Conservation (phyloP, 495 filamentous ascomycete genomes). For the Articulospora tetracladia region DNA sequence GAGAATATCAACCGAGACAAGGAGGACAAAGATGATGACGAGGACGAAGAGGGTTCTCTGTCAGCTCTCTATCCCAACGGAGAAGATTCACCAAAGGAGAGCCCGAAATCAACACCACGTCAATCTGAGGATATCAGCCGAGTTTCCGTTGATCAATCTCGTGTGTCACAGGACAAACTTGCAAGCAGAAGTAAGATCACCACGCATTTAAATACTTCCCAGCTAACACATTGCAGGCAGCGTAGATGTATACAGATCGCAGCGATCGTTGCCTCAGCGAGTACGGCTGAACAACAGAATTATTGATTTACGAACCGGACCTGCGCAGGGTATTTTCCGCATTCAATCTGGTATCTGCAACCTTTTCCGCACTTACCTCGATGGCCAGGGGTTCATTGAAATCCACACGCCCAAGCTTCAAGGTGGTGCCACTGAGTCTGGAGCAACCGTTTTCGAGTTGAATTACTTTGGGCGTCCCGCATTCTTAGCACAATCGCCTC, state of each 20-base stretch:
- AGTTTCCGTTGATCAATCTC: background rate
- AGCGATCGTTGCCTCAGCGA: constrained; percentile 22
- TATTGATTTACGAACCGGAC: constrained; percentile 78
- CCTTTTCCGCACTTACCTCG: constrained; percentile 75
- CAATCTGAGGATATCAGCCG: constrained; percentile 7
- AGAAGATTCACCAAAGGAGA: background rate
- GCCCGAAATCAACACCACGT: background rate
- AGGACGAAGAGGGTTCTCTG: constrained; percentile 9
- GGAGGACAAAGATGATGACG: constrained; percentile 21
- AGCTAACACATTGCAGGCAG: constrained; percentile 16
- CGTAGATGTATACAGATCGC: constrained; percentile 15
- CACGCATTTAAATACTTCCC: background rate
- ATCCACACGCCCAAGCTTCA: constrained; percentile 93
- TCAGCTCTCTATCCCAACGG: background rate
- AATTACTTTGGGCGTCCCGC: constrained; percentile 89
- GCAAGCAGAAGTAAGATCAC: constrained; percentile 18
- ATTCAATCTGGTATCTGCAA: constrained; percentile 70
- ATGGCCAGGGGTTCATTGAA: constrained; percentile 77
- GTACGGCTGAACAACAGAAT: constrained; percentile 74
- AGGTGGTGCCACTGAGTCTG: constrained; percentile 86
- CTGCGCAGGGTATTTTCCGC: constrained; percentile 85
- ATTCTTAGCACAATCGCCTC: constrained; percentile 89
- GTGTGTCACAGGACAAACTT: constrained; percentile 6
- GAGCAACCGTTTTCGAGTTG: constrained; percentile 89
- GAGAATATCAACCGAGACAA: constrained; percentile 27